Base-by-base conservation (phyloP, 2,329 filamentous ascomycete genomes). In the Beauveria varroae region DNA sequence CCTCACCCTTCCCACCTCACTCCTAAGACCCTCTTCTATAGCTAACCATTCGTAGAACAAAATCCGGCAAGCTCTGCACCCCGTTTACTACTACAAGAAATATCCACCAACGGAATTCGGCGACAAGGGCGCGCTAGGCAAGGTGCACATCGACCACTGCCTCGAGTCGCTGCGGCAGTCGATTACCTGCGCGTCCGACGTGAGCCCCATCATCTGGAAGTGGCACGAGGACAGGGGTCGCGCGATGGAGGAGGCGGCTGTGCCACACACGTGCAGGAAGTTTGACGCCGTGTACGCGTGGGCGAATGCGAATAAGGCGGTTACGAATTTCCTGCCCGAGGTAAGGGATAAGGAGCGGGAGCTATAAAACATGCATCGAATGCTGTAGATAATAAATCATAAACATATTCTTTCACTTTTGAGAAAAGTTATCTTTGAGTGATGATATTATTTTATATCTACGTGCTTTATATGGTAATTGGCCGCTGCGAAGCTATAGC, bases 131-230 rank as follows among this genome's bases (percentile, higher is more conserved):
- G 26, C 26, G 26, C 71, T 73, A 3, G 53, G 69, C 44, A 70
- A 77, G 54, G 53, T 57, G 44, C 60, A 63, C 9, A 26, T 65
- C 71, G 79, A 83, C 68, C 80, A 83, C 67, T 83, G 80, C 70
- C 76, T 82, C 63, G 80, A 83, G 65, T 77, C 80, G 18, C 69
- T 83, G 41, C 70, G 81, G 16, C 73, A 81, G 68, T 80, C 80
- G 57, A 72, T 82, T 55, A 79, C 81, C 74, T 83, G 80, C 69
- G 77, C 81, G 64, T 75, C 76, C 46, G 81, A 84, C 64, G 71
- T 83, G 64, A 78, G 79, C 56, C 75, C 83, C 37, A 81, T 83
- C 65, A 82, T 79, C 18, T 82, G 82, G 71, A 74, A 79, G 64
- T 72, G 71, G 67, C 77, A 74, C 62, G 75, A 75, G 0, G 74